A percentile compares a stretch with the other conserved stretches of the same genome.
Conservation (phyloP, 345 rosid genomes). For the Diplotaxis tenuifolia region DNA sequence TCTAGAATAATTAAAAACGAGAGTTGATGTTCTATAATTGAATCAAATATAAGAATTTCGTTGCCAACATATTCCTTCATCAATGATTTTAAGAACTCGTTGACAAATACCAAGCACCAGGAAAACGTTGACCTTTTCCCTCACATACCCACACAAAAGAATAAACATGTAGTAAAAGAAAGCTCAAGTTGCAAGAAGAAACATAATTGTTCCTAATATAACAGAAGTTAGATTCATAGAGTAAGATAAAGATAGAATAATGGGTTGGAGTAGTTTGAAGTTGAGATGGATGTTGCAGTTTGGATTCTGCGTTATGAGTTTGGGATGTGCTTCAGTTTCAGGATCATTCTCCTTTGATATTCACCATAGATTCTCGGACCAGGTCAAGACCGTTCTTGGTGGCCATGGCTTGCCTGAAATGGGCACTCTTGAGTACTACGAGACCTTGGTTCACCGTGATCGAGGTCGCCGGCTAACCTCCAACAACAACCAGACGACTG, state of each 20-base stretch:
- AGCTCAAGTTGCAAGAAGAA: constrained; percentile 21
- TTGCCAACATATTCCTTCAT: constrained; percentile 28
- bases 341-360: constrained; percentile 66
- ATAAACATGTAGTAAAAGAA: constrained; percentile 31
- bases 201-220: neutral
- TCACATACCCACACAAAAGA: neutral
- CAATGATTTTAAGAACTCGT: constrained; percentile 11
- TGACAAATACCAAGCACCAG: constrained; percentile 32
- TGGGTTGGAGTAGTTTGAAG: constrained; percentile 8
- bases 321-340: constrained; percentile 18
- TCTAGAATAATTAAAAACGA: neutral
- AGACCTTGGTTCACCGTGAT: constrained; percentile 69
- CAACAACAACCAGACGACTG: constrained; percentile 44
- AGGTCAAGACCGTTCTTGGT: constrained; percentile 58
- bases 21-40: constrained; percentile 6
- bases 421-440: constrained; percentile 58
- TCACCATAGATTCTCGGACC: constrained; percentile 85
- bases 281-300: constrained; percentile 30
- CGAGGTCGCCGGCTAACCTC: constrained; percentile 62
- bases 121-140: constrained; percentile 28
- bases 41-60: constrained; percentile 11
- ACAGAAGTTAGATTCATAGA: neutral
- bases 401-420: constrained; percentile 69
- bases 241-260: neutral
- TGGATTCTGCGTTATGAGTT: constrained; percentile 26